Base-by-base conservation (phyloP, 2,329 filamentous ascomycete species). In the Penicillium concentricum region DNA sequence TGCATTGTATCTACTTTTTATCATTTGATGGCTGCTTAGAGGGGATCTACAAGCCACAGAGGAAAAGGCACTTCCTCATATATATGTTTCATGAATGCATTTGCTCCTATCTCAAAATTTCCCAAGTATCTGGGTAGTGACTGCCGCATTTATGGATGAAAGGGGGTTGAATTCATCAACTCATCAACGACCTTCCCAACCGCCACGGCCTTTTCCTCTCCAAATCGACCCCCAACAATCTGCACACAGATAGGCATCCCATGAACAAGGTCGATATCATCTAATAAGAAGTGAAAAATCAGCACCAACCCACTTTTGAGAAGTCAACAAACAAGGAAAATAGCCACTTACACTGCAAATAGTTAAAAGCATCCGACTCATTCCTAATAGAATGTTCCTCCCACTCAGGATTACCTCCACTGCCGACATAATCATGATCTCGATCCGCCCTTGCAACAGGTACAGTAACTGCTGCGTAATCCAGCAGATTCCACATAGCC, bases 291-390 rank as follows among this genome's bases (percentile, higher is more conserved):
- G 28, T 3, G 10, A 37, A 46, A 15, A 49, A 8, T 54, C 24
- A 54, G 42, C 20, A 10, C 2, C 18, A 18, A 39, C 28, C n/a
- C n/a, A n/a, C n/a, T n/a, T n/a, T n/a, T n/a, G n/a, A n/a, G n/a
- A n/a, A n/a, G n/a, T n/a, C n/a, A n/a, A n/a, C n/a, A 20, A 38
- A 10, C 30, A 10, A 41, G 20, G 20, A 24, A 45, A 30, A 26
- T 4, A 37, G 16, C 16, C 22, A 54, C 34, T 52, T 32, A 61
- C 55, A 56, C 24, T 56, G 44, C 18, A 41, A 16, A 61, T 77
- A 69, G 65, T 82, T 80, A 28, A 78, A 78, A 54, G 66, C 67
- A 62, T 85, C 82, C 28, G 78, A 69, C 24, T 76, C 76, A 62
- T 79, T 82, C 51, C 78, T 67, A 0, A 73, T 67, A 63, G 54